Conservation (phyloP, 257 asterid species). For the Solanum paucissectum region DNA sequence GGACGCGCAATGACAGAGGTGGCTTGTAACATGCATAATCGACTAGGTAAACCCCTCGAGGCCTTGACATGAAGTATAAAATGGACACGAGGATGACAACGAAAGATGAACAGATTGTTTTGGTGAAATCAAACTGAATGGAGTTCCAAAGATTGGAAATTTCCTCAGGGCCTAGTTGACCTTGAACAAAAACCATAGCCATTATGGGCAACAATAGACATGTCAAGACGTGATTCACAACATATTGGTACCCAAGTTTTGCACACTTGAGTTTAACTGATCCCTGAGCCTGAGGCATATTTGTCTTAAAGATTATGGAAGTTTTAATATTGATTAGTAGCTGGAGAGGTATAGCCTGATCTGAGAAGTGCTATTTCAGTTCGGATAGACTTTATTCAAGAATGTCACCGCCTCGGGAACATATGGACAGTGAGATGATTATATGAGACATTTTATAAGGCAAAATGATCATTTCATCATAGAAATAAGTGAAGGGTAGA, state of each 20-base stretch:
- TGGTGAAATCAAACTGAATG: not conserved
- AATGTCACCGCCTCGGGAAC: not conserved
- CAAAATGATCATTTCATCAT: not conserved
- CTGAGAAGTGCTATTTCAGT: not conserved
- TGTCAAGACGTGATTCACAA: conserved; percentile 4
- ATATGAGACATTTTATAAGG: not conserved
- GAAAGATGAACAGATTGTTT: not conserved
- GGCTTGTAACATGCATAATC: conserved; percentile 26
- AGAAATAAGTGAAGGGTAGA: not conserved
- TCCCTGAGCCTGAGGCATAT: conserved; percentile 1
- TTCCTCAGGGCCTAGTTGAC: not conserved
- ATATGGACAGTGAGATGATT: not conserved
- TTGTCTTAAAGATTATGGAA: not conserved
- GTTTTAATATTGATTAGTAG: not conserved
- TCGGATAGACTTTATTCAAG: not conserved
- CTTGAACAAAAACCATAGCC: not conserved
- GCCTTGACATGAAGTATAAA: conserved; percentile 11
- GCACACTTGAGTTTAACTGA: conserved; percentile 6
- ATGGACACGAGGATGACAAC: not conserved
- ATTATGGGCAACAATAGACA: not conserved
- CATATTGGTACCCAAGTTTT: conserved; percentile 8
- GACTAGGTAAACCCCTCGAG: conserved; percentile 8
- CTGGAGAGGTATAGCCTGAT: not conserved
- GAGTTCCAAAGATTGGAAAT: not conserved
- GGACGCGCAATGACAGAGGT: conserved; percentile 1